A percentile compares a stretch with the other conserved stretches of the same genome.
These are phyloP conservation scores for Hamigera avellanea DNA, from an alignment of 495 filamentous ascomycete genomes.

Conservation along the genomic window DNA sequence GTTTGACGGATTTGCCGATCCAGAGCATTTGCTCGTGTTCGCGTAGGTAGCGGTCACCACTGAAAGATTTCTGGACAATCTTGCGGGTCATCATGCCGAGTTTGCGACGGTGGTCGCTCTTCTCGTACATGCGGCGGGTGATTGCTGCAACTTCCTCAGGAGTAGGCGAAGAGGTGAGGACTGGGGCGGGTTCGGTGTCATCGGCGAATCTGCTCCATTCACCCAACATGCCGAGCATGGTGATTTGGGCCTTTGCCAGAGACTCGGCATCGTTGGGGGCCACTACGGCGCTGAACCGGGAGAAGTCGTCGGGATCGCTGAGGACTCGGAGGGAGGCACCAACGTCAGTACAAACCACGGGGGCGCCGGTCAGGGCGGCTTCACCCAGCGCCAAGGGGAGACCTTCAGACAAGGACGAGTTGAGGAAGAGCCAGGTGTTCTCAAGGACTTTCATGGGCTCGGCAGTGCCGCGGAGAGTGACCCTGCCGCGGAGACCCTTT, in stretches of 20 bases:
- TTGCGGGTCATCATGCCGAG: conserved; percentile 49
- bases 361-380: conserved; percentile 51
- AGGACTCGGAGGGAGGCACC: conserved; percentile 51
- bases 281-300: conserved; percentile 48
- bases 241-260: conserved; percentile 50
- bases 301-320: conserved; percentile 47
- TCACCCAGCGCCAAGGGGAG: conserved; percentile 55
- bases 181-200: conserved; percentile 30
- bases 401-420: conserved; percentile 56
- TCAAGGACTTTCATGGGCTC: conserved; percentile 46
- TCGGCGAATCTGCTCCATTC: conserved; percentile 46
- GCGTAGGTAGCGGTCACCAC: conserved; percentile 49
- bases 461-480: conserved; percentile 43
- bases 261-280: conserved; percentile 49
- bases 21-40: conserved; percentile 64
- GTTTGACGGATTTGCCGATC: conserved; percentile 41
- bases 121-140: conserved; percentile 50
- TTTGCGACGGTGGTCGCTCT: conserved; percentile 42
- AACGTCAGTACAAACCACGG: conserved; percentile 55
- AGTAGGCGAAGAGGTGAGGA: conserved; percentile 37
- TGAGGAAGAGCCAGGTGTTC: conserved; percentile 55
- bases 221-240: conserved; percentile 46
- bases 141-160: conserved; percentile 41
- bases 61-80: conserved; percentile 51
- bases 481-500: conserved; percentile 41